Evolutionary conservation across 805 yeast genomes (phyloP), one percentile per base, ranked within the genome.

Genomic region (Komagataella phaffii): DNA sequence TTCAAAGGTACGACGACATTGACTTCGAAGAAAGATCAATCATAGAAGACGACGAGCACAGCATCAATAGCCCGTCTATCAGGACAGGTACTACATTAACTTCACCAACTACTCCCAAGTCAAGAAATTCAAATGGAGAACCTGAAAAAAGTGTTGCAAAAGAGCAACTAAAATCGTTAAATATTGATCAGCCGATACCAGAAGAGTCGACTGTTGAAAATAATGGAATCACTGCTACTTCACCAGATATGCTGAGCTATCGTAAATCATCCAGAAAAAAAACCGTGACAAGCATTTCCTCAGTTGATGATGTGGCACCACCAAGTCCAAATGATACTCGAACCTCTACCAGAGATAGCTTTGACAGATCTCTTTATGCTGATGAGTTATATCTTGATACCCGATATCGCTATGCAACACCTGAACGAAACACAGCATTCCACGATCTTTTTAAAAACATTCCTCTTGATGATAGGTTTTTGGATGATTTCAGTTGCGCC

Each of bases 401-500:
- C 0, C 71, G 67, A 12, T 83, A 79, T 60, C 71, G 81, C 50
- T 85, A 73, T 60, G 88, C 96, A 1, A 69, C 81, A 2, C 72
- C 72, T 51, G 74, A 74, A 49, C 70, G 95, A 51, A 76, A 89
- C 60, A 69, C 73, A 4, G 96, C 87, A 44, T 93, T 88, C 64
- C 97, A 89, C 65, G 75, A 71, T 45, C 58, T 83, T 2, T 93
- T 91, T 70, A 73, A 80, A 52, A 72, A 81, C 7, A 69, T 88
- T 2, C 85, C 90, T 2, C 67, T 68, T 21, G 75, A 79, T 48
- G 97, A 91, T 59, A 70, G 83, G 50, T 68, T 91, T 14, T 63
- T 91, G 43, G 96, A 88, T 60, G 97, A 89, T 59, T 90, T 85
- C 59, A 79, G 88, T 24, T 93, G 98, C 71, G 96, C 97, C 0